Conservation (phyloP, 768 basidiomycete genomes). For the Neoboletus magnificus region DNA sequence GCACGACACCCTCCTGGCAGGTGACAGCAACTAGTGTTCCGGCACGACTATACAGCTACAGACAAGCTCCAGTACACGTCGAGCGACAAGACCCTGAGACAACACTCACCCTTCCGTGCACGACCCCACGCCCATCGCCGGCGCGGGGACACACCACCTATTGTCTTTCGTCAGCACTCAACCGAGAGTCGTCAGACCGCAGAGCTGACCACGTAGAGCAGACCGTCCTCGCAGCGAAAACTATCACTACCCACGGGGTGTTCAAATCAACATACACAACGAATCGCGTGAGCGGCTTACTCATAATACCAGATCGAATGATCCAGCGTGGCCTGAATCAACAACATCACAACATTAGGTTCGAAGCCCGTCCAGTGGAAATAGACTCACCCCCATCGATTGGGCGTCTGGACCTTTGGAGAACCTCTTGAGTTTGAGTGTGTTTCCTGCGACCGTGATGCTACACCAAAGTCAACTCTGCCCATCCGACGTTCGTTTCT, state of each 20-base stretch:
- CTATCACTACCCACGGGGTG: conserved; percentile 45
- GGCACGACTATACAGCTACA: conserved; percentile 63
- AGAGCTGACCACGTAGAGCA: conserved; percentile 66
- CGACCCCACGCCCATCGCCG: conserved; percentile 64
- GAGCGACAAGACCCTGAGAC: background rate
- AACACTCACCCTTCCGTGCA: conserved; percentile 62
- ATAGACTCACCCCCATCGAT: conserved; percentile 57
- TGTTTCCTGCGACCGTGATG: conserved; percentile 50
- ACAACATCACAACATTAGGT: conserved; percentile 5
- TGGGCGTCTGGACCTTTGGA: conserved; percentile 48
- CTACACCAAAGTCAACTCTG: conserved; percentile 35
- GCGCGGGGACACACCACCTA: conserved; percentile 64
- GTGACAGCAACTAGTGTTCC: conserved; percentile 72
- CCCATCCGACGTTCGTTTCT: background rate
- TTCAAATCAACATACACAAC: background rate
- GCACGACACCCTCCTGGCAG: conserved; percentile 77
- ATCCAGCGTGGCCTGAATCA: conserved; percentile 55
- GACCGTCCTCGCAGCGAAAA: conserved; percentile 78
- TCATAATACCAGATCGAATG: conserved; percentile 80
- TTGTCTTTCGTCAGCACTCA: background rate
- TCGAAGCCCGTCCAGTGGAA: background rate
- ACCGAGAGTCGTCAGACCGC: background rate
- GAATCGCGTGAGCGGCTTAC: conserved; percentile 36
- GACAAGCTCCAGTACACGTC: conserved; percentile 8
- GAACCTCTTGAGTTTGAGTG: conserved; percentile 50